A percentile compares a stretch with the other conserved stretches of the same genome.
Conservation (phyloP, 148 eudicot genomes). For the Dysphania ambrosioides region DNA sequence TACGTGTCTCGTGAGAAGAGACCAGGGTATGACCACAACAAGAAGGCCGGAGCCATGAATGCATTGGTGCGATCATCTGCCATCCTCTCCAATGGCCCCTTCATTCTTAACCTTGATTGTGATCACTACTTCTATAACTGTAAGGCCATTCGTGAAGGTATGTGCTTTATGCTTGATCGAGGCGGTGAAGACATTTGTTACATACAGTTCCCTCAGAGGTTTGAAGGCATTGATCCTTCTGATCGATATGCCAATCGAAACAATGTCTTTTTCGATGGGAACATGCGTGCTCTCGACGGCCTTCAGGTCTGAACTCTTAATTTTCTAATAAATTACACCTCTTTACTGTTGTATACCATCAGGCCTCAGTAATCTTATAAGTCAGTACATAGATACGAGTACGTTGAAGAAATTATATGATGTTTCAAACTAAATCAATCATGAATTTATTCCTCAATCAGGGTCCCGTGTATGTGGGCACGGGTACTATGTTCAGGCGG, state of each 20-base stretch:
- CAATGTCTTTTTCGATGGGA: slow-evolving; percentile 91
- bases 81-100: slow-evolving; percentile 78
- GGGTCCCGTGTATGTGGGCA: slow-evolving; percentile 97
- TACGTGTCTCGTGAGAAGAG: slow-evolving; percentile 76
- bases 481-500: slow-evolving; percentile 85
- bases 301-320: slow-evolving; percentile 45
- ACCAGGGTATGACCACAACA: slow-evolving; percentile 71
- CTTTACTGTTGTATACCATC: too few relatives aligned
- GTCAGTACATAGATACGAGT: too few relatives aligned
- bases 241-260: slow-evolving; percentile 95
- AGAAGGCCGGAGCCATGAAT: slow-evolving; percentile 85
- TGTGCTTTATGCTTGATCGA: slow-evolving; percentile 95
- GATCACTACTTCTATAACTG: slow-evolving; percentile 80
- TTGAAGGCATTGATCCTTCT: slow-evolving; percentile 94
- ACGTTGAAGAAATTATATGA: neutral
- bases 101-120: slow-evolving; percentile 87
- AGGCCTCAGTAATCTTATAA: too few relatives aligned
- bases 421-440: neutral
- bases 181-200: slow-evolving; percentile 96
- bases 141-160: slow-evolving; percentile 83
- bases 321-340: neutral
- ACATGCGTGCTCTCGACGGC: slow-evolving; percentile 96
- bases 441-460: slow-evolving; percentile 20
- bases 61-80: slow-evolving; percentile 79
- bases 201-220: slow-evolving; percentile 92